These are phyloP conservation scores for Cucurbita ficifolia DNA, from an alignment of 306 rosid species.

Conservation along the genomic window DNA sequence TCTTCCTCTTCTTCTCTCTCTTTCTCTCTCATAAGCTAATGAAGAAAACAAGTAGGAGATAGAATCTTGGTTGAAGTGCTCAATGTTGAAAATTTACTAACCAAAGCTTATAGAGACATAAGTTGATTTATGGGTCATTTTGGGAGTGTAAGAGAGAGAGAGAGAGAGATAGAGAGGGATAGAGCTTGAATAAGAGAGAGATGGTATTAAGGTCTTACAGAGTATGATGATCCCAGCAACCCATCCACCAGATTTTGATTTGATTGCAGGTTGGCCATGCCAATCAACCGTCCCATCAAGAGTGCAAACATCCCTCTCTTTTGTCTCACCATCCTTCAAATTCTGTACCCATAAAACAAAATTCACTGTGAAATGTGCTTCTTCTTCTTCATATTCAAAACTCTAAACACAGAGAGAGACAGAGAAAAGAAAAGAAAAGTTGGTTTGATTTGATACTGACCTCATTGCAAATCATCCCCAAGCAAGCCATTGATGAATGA, in stretches of 20 bases:
- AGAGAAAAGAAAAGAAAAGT: neutral
- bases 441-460: neutral
- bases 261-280: constrained; percentile 73
- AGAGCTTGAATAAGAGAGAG: neutral
- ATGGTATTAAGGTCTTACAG: constrained; percentile 32
- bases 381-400: neutral
- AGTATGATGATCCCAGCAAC: constrained; percentile 76
- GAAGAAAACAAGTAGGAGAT: neutral
- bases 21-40: neutral
- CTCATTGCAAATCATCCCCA: constrained; percentile 2
- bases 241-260: constrained; percentile 80
- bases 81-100: neutral
- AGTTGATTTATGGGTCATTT: neutral
- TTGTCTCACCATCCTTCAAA: constrained; percentile 23
- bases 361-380: neutral
- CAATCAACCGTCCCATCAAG: constrained; percentile 80
- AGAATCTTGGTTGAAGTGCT: neutral
- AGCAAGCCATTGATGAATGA: constrained; percentile 7
- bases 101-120: neutral
- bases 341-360: neutral
- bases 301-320: constrained; percentile 41
- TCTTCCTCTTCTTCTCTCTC: neutral
- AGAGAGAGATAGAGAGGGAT: neutral
- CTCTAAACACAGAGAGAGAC: neutral
- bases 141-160: neutral